Evolutionary conservation across 2,329 filamentous ascomycete species (phyloP), one percentile per base, ranked within the genome.

Genomic region (Ophiostoma australiae): DNA sequence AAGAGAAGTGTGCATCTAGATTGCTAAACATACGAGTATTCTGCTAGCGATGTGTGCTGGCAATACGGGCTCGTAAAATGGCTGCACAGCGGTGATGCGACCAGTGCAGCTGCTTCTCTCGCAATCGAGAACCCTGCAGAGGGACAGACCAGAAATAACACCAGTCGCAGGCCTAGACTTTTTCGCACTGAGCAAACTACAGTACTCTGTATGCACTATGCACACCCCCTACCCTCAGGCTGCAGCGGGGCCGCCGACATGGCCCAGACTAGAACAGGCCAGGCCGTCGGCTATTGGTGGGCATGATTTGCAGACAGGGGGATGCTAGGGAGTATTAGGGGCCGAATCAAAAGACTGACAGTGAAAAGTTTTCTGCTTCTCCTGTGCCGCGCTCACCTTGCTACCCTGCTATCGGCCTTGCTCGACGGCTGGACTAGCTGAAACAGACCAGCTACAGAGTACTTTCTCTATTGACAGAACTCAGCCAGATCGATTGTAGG

Each of bases 211-310:
- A n/a, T n/a, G n/a, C n/a, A 61, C 23, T 61, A 61, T 37, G 61
- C 33, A 67, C 65, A 41, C 65, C 10, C 61, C 65, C 65, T 41
- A 13, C 20, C 35, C 39, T 67, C 11, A 48, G 52, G 15, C 10
- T 23, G 0, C 66, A 41, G 66, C 66, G 66, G 66, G 66, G 37
- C 66, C 15, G 66, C 66, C 66, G 66, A 67, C 35, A 41, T 5
- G 66, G 66, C 58, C 58, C 23, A 58, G 27, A 7, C 66, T 48
- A 44, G 39, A 48, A 39, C 66, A 44, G 66, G 66, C 66, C 66
- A 67, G 66, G 66, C 66, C 23, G 7, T 67, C 66, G 66, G 66
- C 23, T 48, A 67, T 48, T 48, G 66, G 66, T 67, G 63, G 63
- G 35, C 63, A 37, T 31, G 23, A 63, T 33, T 33, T 27, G 58